Evolutionary conservation across 495 filamentous ascomycete genomes (phyloP).

Genomic region (Penicillium goetzii): DNA sequence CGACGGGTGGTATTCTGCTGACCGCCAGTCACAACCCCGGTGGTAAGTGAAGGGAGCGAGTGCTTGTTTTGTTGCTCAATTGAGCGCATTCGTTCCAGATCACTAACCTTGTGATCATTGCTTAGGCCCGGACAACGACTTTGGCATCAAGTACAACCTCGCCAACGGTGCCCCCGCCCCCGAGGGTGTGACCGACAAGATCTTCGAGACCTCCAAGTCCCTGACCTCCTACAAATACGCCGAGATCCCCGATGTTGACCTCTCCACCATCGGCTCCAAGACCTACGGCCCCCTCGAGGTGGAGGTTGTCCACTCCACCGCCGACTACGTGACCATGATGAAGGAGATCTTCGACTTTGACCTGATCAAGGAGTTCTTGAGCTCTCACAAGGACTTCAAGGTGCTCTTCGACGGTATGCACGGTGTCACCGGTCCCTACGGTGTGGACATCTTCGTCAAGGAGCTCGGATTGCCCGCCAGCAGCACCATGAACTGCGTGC

Average conservation of each 20-base stretch:
- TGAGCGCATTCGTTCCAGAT: neutral
- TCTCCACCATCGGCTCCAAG: constrained; percentile 77
- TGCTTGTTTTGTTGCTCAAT: neutral
- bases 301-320: constrained; percentile 88
- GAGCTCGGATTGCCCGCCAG: constrained; percentile 78
- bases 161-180: constrained; percentile 93
- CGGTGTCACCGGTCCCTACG: constrained; percentile 95
- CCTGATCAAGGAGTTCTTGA: constrained; percentile 90
- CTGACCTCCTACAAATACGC: constrained; percentile 90
- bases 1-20: constrained; percentile 93
- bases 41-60: constrained; percentile 59
- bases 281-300: constrained; percentile 86
- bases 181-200: constrained; percentile 96
- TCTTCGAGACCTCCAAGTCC: constrained; percentile 85
- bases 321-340: constrained; percentile 92
- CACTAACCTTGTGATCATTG: neutral
- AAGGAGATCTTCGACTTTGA: constrained; percentile 98
- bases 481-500: constrained; percentile 92
- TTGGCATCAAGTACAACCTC: constrained; percentile 99
- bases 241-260: constrained; percentile 85
- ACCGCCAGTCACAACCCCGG: constrained; percentile 98
- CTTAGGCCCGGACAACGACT: constrained; percentile 86
- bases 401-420: constrained; percentile 92
- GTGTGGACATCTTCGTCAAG: constrained; percentile 88
- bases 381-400: constrained; percentile 86